Conservation (phyloP, 2,329 filamentous ascomycete genomes). For the Proliferodiscus dingleyae region DNA sequence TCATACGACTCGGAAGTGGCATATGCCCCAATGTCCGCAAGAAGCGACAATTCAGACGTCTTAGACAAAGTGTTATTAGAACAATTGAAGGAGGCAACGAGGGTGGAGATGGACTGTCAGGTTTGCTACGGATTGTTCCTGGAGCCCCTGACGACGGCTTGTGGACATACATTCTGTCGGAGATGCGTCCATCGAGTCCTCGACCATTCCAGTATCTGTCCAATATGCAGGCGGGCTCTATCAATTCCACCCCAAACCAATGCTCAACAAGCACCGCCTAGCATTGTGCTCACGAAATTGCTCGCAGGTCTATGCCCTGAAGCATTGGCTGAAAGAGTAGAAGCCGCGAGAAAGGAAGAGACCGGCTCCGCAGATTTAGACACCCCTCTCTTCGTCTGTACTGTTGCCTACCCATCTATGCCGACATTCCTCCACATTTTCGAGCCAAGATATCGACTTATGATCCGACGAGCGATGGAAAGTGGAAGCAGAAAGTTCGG, state of each 20-base stretch:
- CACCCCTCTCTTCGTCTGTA: conserved; percentile 75
- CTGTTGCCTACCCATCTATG: conserved; percentile 74
- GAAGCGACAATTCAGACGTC: conserved; percentile 12
- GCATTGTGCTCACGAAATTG: conserved; percentile 58
- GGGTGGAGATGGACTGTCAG: conserved; percentile 77
- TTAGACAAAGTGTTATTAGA: conserved; percentile 49
- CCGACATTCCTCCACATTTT: conserved; percentile 88
- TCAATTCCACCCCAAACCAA: conserved; percentile 38
- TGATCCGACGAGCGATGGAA: conserved; percentile 75
- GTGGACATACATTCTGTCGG: conserved; percentile 86
- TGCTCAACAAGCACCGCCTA: conserved; percentile 44
- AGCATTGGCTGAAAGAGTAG: conserved; percentile 49
- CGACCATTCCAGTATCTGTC: conserved; percentile 74
- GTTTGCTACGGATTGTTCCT: conserved; percentile 79
- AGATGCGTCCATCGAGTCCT: conserved; percentile 71
- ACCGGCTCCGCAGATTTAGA: conserved; percentile 52
- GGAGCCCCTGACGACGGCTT: conserved; percentile 78
- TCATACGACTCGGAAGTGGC: conserved; percentile 50
- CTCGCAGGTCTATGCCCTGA: conserved; percentile 66
- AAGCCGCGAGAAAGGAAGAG: conserved; percentile 53
- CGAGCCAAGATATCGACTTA: conserved; percentile 84
- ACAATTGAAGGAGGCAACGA: conserved; percentile 55
- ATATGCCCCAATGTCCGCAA: conserved; percentile 38
- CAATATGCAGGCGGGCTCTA: conserved; percentile 69
- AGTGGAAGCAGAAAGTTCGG: conserved; percentile 69